Percentiles rank a stretch among this genome's conserved stretches.
Conservation (phyloP, 2,329 filamentous ascomycete genomes). For the Phialophora expanda region DNA sequence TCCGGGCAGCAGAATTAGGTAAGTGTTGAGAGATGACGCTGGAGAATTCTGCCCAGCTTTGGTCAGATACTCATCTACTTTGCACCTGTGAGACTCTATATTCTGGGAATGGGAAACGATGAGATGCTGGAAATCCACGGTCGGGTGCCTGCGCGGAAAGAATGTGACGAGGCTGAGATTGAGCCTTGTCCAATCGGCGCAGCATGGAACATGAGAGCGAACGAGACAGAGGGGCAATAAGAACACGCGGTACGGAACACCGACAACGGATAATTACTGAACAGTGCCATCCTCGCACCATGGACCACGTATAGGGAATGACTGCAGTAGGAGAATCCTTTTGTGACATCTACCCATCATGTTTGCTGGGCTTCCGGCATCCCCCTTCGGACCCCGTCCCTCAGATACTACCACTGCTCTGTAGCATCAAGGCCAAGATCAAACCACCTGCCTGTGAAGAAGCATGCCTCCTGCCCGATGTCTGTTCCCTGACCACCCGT, state of each 20-base stretch:
- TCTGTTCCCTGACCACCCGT: not conserved
- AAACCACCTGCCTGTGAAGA: not conserved
- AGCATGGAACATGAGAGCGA: not conserved
- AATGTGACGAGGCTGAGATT: not conserved
- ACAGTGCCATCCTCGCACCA: not conserved
- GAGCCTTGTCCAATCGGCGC: not conserved
- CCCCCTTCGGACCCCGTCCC: too few relatives aligned
- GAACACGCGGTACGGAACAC: not conserved
- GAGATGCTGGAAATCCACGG: not conserved
- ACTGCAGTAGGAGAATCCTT: too few relatives aligned
- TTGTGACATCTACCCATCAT: not conserved
- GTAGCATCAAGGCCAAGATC: not conserved
- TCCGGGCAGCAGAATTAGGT: not conserved
- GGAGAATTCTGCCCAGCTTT: not conserved
- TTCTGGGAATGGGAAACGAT: not conserved
- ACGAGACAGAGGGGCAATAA: not conserved
- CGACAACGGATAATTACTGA: not conserved
- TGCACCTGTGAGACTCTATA: not conserved
- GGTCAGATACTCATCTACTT: not conserved
- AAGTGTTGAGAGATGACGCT: not conserved
- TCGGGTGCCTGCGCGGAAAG: not conserved
- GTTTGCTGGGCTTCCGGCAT: not conserved
- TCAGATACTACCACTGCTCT: not conserved
- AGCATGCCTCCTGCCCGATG: not conserved
- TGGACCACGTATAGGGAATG: too few relatives aligned